Base-by-base conservation (phyloP, 1,284 basidiomycete genomes). In the Apiotrichum porosum region DNA sequence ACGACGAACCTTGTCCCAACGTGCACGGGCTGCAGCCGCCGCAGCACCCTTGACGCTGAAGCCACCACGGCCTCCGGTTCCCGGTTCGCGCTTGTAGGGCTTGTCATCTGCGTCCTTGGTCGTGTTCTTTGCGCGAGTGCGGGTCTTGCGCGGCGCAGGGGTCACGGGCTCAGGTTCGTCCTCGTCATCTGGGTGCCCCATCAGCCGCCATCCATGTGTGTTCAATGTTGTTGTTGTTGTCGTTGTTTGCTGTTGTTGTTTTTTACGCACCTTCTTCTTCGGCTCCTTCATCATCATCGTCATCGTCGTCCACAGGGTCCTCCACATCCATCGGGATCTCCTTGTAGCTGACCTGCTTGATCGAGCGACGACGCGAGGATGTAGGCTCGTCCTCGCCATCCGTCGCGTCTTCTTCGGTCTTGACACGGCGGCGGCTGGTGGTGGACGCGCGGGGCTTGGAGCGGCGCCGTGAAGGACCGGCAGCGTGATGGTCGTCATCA, bases 31-130 rank as follows among this genome's bases (percentile, higher is more conserved):
- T 18, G 69, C 69, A 19, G 69, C 69, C 0, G 69, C 62, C 1
- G 69, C 69, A 22, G 69, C 69, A 8, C 69, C 69, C 42, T 71
- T 71, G 48, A 71, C 63, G 24, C 62, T 64, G 56, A 71, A 71
- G 14, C 69, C 69, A n/a, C 69, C 69, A 42, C 68, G 50, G 10
- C 54, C 54, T 36, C 67, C 68, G 9, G 60, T 60, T 14, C 67
- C 66, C 9, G 62, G 59, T 37, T 69, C 68, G 18, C 46, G 43
- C 49, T 59, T 62, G 57, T 57, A 62, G 34, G 51, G 48, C 33
- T 52, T 52, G 47, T 52, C 55, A 12, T 44, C 51, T n/a, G n/a
- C n/a, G 21, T 46, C 45, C 15, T 47, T 42, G 21, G 30, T 32
- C n/a, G 37, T 42, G 44, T 54, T 54, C 17, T 46, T 40, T 1